Evolutionary conservation across 805 yeast species (phyloP).

Genomic region (Babjeviella inositovora): DNA sequence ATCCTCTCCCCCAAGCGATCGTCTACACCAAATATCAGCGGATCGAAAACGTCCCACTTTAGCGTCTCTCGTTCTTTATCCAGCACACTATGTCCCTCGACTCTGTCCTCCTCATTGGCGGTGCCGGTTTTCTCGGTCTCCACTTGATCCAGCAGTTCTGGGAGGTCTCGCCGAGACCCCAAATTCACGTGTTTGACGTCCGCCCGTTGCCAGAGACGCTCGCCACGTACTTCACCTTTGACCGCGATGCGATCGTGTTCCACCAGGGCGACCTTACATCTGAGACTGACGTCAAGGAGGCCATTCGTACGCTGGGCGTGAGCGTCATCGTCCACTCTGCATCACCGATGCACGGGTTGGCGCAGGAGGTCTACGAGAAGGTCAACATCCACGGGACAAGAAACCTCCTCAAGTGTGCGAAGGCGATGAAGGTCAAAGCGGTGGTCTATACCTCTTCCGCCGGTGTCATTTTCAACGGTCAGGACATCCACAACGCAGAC

Average conservation of each 20-base stretch:
- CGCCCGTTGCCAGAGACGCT: constrained; percentile 69
- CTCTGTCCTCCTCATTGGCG: constrained; percentile 81
- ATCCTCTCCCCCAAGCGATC: no score
- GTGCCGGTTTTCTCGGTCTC: constrained; percentile 87
- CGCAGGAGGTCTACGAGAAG: constrained; percentile 68
- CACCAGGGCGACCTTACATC: constrained; percentile 80
- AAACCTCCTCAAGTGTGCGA: constrained; percentile 52
- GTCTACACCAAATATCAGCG: no score
- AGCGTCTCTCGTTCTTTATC: no score
- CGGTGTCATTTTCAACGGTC: constrained; percentile 95
- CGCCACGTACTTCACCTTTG: constrained; percentile 63
- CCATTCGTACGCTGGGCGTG: constrained; percentile 43
- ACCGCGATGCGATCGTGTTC: constrained; percentile 34
- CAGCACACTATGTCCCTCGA: no score
- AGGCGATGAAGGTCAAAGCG: constrained; percentile 32
- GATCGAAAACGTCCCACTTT: no score
- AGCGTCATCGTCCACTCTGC: constrained; percentile 87
- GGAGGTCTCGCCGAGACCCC: constrained; percentile 44
- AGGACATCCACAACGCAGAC: constrained; percentile 79
- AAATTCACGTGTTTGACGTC: constrained; percentile 78
- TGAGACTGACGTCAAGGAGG: constrained; percentile 45
- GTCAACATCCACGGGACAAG: constrained; percentile 87
- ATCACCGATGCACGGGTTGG: constrained; percentile 85
- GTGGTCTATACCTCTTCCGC: constrained; percentile 94
- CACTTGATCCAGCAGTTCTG: constrained; percentile 81